Evolutionary conservation across 306 rosid species (phyloP), one percentile per base, ranked within the genome.

Genomic region (Gynostemma pentaphyllum): DNA sequence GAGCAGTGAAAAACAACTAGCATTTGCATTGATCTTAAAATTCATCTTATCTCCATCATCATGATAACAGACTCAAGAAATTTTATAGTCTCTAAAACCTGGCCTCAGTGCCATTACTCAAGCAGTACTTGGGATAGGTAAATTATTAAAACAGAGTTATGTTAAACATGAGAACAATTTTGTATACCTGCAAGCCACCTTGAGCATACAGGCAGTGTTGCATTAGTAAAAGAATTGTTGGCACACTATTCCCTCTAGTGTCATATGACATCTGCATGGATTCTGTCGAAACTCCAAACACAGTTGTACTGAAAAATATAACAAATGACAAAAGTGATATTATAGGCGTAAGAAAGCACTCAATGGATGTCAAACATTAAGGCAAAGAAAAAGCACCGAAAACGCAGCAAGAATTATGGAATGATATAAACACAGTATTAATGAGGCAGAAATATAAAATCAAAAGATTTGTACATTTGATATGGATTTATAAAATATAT

Each of bases 241-340:
- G 98, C 69, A 91, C 96, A 53, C 87, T 87, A 70, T 85, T 91
- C 77, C 98, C 98, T 79, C 96, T 85, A 11, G 89, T 66, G 69
- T 91, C 98, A 71, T 78, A 88, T 0, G 95, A 83, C 75, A 87
- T 71, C 60, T 87, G 91, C 96, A 91, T 91, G 51, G 98, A 91
- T 64, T 91, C 95, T 39, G 95, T 85, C 26, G 98, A 91, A 75
- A 87, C 98, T 69, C 96, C 98, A 46, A 91, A 87, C 69, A 87
- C 92, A 47, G 96, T 83, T 34, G 89, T 72, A 73, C 98, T 91
- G 36, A 78, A 81, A 48, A 66, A 47, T 76, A 54, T 34, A 68
- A 9, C 37, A 75, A 63, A 34, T 46, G 54, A 70, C 30, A 39
- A 39, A 24, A 71, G 10, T 47, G 28, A 50, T 30, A 55, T 27